Evolutionary conservation across 345 rosid genomes (phyloP).

Genomic region (Eucalyptus marginata): DNA sequence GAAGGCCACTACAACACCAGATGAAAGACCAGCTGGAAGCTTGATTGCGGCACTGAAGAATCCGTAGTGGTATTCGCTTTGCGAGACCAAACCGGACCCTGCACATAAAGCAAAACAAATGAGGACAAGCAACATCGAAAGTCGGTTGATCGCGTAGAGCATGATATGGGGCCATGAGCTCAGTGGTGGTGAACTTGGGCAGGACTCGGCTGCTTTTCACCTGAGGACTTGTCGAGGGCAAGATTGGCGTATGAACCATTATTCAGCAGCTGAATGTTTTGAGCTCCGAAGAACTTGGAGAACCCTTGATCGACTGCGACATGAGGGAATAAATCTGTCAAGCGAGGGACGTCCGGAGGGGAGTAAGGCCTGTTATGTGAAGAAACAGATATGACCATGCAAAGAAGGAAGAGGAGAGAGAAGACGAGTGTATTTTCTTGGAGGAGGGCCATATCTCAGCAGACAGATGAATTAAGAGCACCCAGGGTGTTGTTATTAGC

Average conservation of each 20-base stretch:
- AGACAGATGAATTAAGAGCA: neutral
- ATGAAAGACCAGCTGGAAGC: slow-evolving; percentile 71
- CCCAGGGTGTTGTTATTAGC: neutral
- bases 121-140: neutral
- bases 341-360: slow-evolving; percentile 38
- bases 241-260: slow-evolving; percentile 55
- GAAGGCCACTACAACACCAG: slow-evolving; percentile 94
- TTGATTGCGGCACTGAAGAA: slow-evolving; percentile 88
- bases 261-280: slow-evolving; percentile 33
- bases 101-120: neutral
- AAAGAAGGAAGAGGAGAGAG: slow-evolving; percentile 15
- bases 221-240: slow-evolving; percentile 64
- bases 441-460: slow-evolving; percentile 13
- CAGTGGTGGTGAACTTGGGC: neutral
- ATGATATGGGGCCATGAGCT: neutral
- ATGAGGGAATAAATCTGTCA: slow-evolving; percentile 50
- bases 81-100: slow-evolving; percentile 77
- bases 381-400: slow-evolving; percentile 27
- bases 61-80: slow-evolving; percentile 43
- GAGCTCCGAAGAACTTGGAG: slow-evolving; percentile 33
- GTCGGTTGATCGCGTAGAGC: neutral
- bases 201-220: slow-evolving; percentile 5
- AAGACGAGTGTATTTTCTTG: neutral
- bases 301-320: slow-evolving; percentile 38
- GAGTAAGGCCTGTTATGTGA: slow-evolving; percentile 46